Conservation (phyloP, 2,329 filamentous ascomycete species). For the Microdochium paspali region DNA sequence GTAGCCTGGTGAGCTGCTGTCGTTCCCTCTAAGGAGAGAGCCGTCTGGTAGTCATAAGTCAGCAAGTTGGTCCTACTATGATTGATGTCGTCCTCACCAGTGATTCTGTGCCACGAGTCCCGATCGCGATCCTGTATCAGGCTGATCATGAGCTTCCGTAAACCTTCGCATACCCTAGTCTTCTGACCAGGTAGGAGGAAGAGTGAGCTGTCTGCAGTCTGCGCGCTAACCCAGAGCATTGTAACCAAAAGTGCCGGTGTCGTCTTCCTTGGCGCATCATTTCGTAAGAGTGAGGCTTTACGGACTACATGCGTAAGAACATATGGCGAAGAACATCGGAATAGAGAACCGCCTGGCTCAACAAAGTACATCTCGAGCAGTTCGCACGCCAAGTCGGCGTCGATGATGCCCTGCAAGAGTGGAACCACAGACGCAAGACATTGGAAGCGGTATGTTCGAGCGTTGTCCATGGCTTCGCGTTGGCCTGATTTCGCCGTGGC, state of each 20-base stretch:
- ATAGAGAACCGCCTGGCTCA: constrained; percentile 64
- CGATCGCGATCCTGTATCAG: constrained; percentile 73
- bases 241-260: constrained; percentile 81
- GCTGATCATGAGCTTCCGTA: constrained; percentile 77
- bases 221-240: constrained; percentile 71
- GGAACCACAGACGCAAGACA: neutral
- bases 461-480: neutral
- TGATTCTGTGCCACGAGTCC: neutral
- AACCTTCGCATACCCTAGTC: constrained; percentile 75
- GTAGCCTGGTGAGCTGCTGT: constrained; percentile 68
- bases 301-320: constrained; percentile 84
- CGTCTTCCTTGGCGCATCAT: constrained; percentile 68
- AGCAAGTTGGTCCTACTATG: neutral
- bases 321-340: constrained; percentile 85
- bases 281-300: constrained; percentile 78
- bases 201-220: neutral
- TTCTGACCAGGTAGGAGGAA: constrained; percentile 50
- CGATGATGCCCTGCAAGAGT: neutral
- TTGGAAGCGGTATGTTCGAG: neutral
- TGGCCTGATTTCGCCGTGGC: neutral
- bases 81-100: neutral
- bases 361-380: constrained; percentile 86
- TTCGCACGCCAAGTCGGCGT: constrained; percentile 55
- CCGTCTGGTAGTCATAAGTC: neutral
- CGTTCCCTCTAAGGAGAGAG: constrained; percentile 52